These are phyloP conservation scores for Melocanna baccifera DNA, from an alignment of 176 grass and related monocot genomes.

Conservation along the genomic window DNA sequence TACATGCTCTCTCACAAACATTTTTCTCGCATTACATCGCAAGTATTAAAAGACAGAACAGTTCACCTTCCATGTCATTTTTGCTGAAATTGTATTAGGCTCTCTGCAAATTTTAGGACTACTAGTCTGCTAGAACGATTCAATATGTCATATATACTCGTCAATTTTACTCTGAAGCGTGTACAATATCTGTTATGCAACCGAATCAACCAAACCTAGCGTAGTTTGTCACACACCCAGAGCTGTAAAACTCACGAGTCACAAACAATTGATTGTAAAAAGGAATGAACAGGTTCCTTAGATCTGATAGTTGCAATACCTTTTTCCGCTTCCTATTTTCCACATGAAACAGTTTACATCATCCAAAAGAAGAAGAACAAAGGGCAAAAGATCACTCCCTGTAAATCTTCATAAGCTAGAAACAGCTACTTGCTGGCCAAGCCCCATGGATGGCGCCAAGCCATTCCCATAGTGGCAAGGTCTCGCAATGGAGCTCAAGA, in stretches of 20 bases:
- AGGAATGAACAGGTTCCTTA: background rate
- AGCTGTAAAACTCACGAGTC: background rate
- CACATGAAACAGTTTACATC: constrained; percentile 6
- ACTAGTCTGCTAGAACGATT: background rate
- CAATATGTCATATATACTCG: background rate
- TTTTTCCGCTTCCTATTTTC: background rate
- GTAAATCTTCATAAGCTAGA: constrained; percentile 13
- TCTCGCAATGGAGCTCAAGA: constrained; percentile 39
- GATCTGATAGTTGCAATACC: background rate
- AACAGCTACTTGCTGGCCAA: background rate
- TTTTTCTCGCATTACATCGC: no score
- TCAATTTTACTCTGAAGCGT: background rate
- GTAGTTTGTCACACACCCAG: background rate
- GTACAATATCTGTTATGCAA: background rate
- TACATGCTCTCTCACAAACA: no score
- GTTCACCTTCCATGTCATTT: background rate
- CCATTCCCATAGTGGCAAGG: constrained; percentile 15
- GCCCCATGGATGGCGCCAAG: background rate
- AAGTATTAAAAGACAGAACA: no score
- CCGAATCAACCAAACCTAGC: background rate
- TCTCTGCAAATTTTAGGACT: background rate
- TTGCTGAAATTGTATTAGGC: background rate
- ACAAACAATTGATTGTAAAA: background rate
- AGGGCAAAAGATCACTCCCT: background rate
- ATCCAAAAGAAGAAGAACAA: background rate